phyloP scores from a whole-genome alignment of 2,329 filamentous ascomycete genomes.

The Mycogone perniciosa region DNA sequence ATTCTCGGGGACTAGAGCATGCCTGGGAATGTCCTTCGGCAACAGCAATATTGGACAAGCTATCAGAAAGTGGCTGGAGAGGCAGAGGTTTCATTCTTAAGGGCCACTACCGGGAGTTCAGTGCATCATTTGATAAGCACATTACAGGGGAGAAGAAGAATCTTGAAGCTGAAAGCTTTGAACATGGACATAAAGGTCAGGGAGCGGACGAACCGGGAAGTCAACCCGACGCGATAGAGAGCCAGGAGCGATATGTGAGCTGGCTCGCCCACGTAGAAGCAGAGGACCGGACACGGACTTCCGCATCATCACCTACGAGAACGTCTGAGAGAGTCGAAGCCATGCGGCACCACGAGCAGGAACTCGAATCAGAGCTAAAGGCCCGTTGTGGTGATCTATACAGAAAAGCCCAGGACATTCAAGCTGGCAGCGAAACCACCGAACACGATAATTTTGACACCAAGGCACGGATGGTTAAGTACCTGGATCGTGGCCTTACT shows the following conservation, averaged over 20 bases:
- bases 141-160: conserved; percentile 39
- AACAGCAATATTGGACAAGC: conserved; percentile 37
- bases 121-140: conserved; percentile 45
- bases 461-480: conserved; percentile 42
- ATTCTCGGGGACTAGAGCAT: conserved; percentile 44
- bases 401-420: conserved; percentile 36
- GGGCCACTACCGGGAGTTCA: conserved; percentile 51
- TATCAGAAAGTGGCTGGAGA: conserved; percentile 41
- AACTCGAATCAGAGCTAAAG: conserved; percentile 45
- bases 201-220: not conserved
- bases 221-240: conserved; percentile 18
- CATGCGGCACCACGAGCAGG: conserved; percentile 39
- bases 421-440: conserved; percentile 16
- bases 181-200: conserved; percentile 12
- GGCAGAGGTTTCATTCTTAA: conserved; percentile 50
- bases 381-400: conserved; percentile 39
- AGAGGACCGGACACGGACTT: conserved; percentile 34
- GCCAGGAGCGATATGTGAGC: conserved; percentile 35
- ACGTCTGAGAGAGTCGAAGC: conserved; percentile 35
- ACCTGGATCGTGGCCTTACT: conserved; percentile 40
- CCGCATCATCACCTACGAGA: conserved; percentile 32
- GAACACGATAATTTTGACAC: conserved; percentile 35
- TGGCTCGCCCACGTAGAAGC: conserved; percentile 39
- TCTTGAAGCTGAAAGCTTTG: conserved; percentile 32
- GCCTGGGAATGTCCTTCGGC: conserved; percentile 47